phyloP scores from a whole-genome alignment of 2,329 filamentous ascomycete genomes.

The Ascochyta pisi region DNA sequence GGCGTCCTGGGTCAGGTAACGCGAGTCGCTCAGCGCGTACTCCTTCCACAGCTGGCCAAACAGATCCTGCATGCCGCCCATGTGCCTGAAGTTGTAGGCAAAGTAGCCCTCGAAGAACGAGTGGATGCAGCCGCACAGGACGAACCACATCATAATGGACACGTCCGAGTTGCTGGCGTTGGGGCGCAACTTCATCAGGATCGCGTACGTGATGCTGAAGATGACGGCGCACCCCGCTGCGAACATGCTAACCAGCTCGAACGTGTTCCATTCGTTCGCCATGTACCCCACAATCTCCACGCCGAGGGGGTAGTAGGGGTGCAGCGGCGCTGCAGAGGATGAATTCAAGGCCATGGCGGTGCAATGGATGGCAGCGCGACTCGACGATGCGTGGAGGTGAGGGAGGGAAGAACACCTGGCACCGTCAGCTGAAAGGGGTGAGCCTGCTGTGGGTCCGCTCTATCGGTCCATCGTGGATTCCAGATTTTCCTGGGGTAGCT shows the following conservation, averaged over 20 bases:
- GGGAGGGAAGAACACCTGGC: not conserved
- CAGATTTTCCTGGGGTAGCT: slow-evolving; percentile 3
- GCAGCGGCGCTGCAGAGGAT: slow-evolving; percentile 40
- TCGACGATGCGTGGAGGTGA: not conserved
- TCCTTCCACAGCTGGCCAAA: slow-evolving; percentile 93
- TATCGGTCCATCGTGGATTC: not conserved
- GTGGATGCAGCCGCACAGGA: slow-evolving; percentile 76
- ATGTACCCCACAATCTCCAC: slow-evolving; percentile 68
- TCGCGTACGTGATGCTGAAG: slow-evolving; percentile 62
- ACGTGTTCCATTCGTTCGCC: slow-evolving; percentile 68
- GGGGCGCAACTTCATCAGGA: slow-evolving; percentile 62
- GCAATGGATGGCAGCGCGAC: slow-evolving; percentile 20
- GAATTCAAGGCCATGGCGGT: slow-evolving; percentile 18
- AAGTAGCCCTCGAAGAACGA: slow-evolving; percentile 88
- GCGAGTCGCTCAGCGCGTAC: slow-evolving; percentile 84
- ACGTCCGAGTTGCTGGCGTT: slow-evolving; percentile 63
- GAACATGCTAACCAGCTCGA: slow-evolving; percentile 67
- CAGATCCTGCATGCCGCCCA: slow-evolving; percentile 73
- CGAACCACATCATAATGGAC: slow-evolving; percentile 74
- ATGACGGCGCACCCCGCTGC: slow-evolving; percentile 62
- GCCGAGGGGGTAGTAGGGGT: slow-evolving; percentile 76
- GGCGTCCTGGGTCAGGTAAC: slow-evolving; percentile 78
- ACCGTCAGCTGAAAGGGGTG: not conserved
- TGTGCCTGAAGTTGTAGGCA: slow-evolving; percentile 68
- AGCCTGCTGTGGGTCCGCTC: not conserved